These are phyloP conservation scores for Neurospora sp. DNA, from an alignment of 495 filamentous ascomycete genomes.

Conservation along the genomic window DNA sequence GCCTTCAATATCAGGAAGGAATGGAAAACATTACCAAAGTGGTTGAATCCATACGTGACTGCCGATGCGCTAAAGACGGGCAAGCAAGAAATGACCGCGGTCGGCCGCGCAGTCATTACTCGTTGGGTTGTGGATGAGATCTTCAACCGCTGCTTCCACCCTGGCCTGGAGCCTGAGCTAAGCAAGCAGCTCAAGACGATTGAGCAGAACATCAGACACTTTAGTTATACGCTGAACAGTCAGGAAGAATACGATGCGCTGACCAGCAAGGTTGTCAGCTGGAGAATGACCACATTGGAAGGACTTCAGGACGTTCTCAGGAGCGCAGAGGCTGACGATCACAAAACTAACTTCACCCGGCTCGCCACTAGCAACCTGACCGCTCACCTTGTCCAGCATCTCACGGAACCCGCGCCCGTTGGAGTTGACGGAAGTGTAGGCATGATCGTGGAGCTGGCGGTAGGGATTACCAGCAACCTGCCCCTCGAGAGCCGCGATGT, in stretches of 20 bases:
- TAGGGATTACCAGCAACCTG: constrained; percentile 76
- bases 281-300: constrained; percentile 89
- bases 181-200: constrained; percentile 74
- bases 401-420: constrained; percentile 63
- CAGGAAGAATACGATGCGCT: constrained; percentile 86
- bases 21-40: constrained; percentile 70
- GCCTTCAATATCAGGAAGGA: constrained; percentile 92
- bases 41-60: constrained; percentile 71
- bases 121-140: constrained; percentile 88
- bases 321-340: constrained; percentile 51
- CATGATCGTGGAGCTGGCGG: constrained; percentile 89
- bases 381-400: constrained; percentile 54
- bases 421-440: constrained; percentile 72
- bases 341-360: constrained; percentile 56
- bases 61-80: constrained; percentile 70
- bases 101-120: constrained; percentile 83
- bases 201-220: constrained; percentile 78
- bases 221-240: constrained; percentile 56
- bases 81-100: constrained; percentile 93
- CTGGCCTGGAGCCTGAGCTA: constrained; percentile 63
- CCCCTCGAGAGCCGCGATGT: constrained; percentile 90
- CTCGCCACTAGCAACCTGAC: constrained; percentile 62
- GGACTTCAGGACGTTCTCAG: constrained; percentile 66
- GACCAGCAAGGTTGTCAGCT: constrained; percentile 77
- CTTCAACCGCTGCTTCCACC: constrained; percentile 87